Conservation (phyloP, 2,329 filamentous ascomycete genomes). For the Dothistroma septosporum region DNA sequence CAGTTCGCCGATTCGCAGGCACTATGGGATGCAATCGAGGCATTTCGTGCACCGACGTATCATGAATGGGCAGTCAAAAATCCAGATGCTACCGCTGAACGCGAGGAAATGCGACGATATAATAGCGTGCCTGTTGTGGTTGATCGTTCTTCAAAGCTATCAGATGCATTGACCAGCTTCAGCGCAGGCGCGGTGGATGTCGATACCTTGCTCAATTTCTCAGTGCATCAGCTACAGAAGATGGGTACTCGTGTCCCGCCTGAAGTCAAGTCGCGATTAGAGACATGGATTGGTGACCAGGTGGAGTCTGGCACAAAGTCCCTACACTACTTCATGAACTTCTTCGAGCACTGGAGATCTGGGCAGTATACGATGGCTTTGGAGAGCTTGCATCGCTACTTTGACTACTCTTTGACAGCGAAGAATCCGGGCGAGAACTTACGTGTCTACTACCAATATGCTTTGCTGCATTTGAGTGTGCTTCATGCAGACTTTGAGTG, state of each 20-base stretch:
- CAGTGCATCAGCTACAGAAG: slow-evolving; percentile 81
- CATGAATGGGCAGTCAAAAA: slow-evolving; percentile 55
- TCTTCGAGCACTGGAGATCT: slow-evolving; percentile 86
- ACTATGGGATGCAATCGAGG: slow-evolving; percentile 78
- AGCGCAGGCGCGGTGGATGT: slow-evolving; percentile 26
- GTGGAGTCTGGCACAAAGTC: slow-evolving; percentile 27
- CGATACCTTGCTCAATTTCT: slow-evolving; percentile 67
- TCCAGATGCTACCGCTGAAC: slow-evolving; percentile 34
- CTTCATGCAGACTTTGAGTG: slow-evolving; percentile 94
- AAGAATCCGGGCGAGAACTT: slow-evolving; percentile 21
- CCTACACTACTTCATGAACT: slow-evolving; percentile 44
- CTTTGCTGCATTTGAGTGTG: slow-evolving; percentile 85
- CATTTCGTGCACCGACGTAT: slow-evolving; percentile 73
- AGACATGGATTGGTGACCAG: slow-evolving; percentile 34
- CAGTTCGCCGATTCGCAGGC: slow-evolving; percentile 73
- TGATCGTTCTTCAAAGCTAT: neutral
- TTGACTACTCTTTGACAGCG: slow-evolving; percentile 69
- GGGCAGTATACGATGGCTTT: slow-evolving; percentile 88
- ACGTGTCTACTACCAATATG: slow-evolving; percentile 80
- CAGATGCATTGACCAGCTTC: neutral
- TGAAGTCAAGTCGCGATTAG: slow-evolving; percentile 67
- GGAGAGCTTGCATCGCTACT: slow-evolving; percentile 88
- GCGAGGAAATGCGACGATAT: slow-evolving; percentile 2
- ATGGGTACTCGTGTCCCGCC: slow-evolving; percentile 73
- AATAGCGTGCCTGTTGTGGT: neutral